Conservation (phyloP, 441 rosid genomes). For the Syzygium syzygioides region DNA sequence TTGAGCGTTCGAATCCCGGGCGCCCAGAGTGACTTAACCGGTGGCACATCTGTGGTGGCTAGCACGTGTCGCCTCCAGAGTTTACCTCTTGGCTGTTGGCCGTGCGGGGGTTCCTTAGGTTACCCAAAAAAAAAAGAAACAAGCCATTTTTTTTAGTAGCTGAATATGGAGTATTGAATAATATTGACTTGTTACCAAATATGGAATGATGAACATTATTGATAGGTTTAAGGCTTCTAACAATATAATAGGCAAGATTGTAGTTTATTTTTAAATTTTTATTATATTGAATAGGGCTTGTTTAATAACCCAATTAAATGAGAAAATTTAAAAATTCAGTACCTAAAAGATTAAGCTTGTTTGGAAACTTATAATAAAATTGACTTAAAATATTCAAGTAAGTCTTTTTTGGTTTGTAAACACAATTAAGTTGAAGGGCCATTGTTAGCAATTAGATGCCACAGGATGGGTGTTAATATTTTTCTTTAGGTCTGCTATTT, state of each 20-base stretch:
- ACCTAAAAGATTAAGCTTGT: neutral
- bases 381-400: neutral
- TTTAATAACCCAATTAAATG: neutral
- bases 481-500: neutral
- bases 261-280: too few relatives aligned
- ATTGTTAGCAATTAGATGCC: neutral
- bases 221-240: neutral
- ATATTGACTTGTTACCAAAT: neutral
- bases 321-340: neutral
- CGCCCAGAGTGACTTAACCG: too few relatives aligned
- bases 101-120: too few relatives aligned
- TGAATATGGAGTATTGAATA: neutral
- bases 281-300: neutral
- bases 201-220: neutral
- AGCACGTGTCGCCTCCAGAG: too few relatives aligned
- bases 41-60: too few relatives aligned
- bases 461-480: neutral
- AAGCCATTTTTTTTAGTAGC: neutral
- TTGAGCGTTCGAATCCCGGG: too few relatives aligned
- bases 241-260: neutral
- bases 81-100: too few relatives aligned
- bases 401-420: too few relatives aligned
- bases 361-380: neutral
- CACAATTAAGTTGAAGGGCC: neutral
- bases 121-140: too few relatives aligned